Evolutionary conservation across 495 filamentous ascomycete genomes (phyloP).

Genomic region (Patellaria atrata): DNA sequence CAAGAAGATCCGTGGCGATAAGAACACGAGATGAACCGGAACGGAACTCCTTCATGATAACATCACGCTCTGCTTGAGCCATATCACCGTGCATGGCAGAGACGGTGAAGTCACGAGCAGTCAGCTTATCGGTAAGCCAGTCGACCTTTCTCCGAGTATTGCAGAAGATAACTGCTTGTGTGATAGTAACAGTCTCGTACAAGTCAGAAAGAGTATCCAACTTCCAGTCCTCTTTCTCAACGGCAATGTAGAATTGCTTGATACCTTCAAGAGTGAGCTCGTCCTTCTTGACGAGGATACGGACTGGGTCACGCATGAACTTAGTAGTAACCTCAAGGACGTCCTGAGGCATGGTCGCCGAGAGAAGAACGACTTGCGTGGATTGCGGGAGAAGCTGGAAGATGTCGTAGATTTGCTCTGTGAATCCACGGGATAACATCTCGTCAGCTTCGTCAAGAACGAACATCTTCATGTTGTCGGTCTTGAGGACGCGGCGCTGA

Average conservation of each 20-base stretch:
- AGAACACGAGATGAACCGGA: conserved; percentile 94
- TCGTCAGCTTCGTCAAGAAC: conserved; percentile 98
- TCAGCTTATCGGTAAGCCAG: conserved; percentile 99
- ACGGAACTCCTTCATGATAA: conserved; percentile 99
- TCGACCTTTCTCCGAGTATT: conserved; percentile 99
- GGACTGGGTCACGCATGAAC: conserved; percentile 98
- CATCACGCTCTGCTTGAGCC: conserved; percentile 91
- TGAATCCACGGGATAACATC: conserved; percentile 97
- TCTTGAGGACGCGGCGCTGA: conserved; percentile 84
- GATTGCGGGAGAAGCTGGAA: conserved; percentile 95
- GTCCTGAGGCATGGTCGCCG: conserved; percentile 95
- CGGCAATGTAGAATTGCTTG: conserved; percentile 99
- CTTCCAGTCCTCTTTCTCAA: conserved; percentile 99
- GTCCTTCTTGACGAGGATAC: conserved; percentile 98
- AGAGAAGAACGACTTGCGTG: conserved; percentile 94
- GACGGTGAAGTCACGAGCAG: conserved; percentile 94
- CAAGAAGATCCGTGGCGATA: conserved; percentile 93
- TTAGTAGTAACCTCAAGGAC: conserved; percentile 99
- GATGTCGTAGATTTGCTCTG: conserved; percentile 99
- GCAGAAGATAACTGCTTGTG: conserved; percentile 99
- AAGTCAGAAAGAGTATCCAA: conserved; percentile 96
- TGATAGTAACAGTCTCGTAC: conserved; percentile 98
- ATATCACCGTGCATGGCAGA: conserved; percentile 99
- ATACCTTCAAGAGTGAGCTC: conserved; percentile 98
- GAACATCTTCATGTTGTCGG: conserved; percentile 96